Evolutionary conservation across 2,329 filamentous ascomycete genomes (phyloP), one percentile per base, ranked within the genome.

Genomic region (Hirsutella rhossiliensis): DNA sequence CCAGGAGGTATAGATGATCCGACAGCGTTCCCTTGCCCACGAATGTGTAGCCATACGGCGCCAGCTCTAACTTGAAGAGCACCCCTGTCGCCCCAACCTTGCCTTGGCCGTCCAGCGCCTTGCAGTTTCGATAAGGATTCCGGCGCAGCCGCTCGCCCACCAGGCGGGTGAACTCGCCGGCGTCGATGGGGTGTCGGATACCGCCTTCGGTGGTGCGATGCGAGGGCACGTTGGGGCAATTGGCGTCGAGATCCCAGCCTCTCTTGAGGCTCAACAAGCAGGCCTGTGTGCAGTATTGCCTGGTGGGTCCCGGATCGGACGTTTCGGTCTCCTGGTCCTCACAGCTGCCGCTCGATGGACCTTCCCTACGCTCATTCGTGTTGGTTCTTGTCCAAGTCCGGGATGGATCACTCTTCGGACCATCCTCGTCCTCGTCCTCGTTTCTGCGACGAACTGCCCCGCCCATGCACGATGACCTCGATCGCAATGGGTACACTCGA

Each of bases 101-200:
- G 23, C 23, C 41, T 4, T 5, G 11, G 18, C 23, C 13, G 41
- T 43, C 32, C 41, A 43, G 17, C n/a, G 20, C 41, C 23, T 38
- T 19, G 27, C 41, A 52, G 34, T 49, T 13, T 27, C 34, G 44
- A 40, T 55, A 49, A 7, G 40, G 46, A 32, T 43, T 39, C 29
- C 38, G 30, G 28, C 36, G 23, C 15, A 53, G 42, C 27, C 40
- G 46, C 39, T 49, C 30, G 4, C 29, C 11, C 32, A 53, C 34
- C 1, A 48, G 42, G 37, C 38, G 18, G 32, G 38, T 27, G 19
- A 54, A 43, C 32, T 43, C 41, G 34, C 18, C 29, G 19, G 42
- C 37, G 31, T 45, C 23, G 36, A 54, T 50, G 5, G 47, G 45
- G 38, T 54, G 42, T 49, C n/a, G n/a, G n/a, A n/a, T n/a, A n/a